Percentiles rank a stretch among this genome's conserved stretches.
These are phyloP conservation scores for Lactifluus piperatus DNA, from an alignment of 768 basidiomycete species.

Conservation along the genomic window DNA sequence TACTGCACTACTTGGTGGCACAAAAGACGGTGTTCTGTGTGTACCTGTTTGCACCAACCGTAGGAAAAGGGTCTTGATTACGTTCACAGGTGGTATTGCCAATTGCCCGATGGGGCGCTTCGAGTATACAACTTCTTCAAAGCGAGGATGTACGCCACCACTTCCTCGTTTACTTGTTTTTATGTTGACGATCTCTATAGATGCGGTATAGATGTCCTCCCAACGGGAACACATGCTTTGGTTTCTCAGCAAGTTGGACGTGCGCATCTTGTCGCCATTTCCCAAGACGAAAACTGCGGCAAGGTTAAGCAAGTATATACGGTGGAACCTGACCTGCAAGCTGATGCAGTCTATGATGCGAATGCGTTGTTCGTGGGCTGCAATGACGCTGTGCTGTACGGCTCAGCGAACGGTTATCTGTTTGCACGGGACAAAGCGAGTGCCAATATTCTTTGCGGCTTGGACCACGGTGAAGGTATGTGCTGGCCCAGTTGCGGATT, in stretches of 20 bases:
- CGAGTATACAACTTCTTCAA: slow-evolving; percentile 52
- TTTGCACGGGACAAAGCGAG: slow-evolving; percentile 56
- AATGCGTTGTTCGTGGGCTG: slow-evolving; percentile 47
- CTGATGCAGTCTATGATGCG: slow-evolving; percentile 27
- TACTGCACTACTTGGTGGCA: slow-evolving; percentile 55
- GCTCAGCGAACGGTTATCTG: slow-evolving; percentile 43
- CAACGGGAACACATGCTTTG: slow-evolving; percentile 41
- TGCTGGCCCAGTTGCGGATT: background rate
- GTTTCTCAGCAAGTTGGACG: slow-evolving; percentile 44
- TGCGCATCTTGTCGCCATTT: slow-evolving; percentile 44
- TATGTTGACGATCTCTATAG: slow-evolving; percentile 28
- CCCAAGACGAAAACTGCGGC: slow-evolving; percentile 41
- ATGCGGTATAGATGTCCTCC: slow-evolving; percentile 45
- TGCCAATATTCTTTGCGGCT: slow-evolving; percentile 44
- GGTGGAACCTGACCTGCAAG: slow-evolving; percentile 32
- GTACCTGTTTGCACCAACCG: slow-evolving; percentile 19
- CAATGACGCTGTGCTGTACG: slow-evolving; percentile 50
- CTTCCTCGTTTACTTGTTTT: background rate
- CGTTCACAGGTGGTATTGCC: slow-evolving; percentile 51
- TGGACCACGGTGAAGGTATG: slow-evolving; percentile 55
- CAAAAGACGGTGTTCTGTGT: slow-evolving; percentile 60
- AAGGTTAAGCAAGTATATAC: slow-evolving; percentile 46
- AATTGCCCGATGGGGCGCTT: slow-evolving; percentile 57
- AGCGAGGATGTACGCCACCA: slow-evolving; percentile 43
- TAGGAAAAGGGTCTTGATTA: background rate